Conservation (phyloP, 2,329 filamentous ascomycete species). For the Paecilomyces sp. region DNA sequence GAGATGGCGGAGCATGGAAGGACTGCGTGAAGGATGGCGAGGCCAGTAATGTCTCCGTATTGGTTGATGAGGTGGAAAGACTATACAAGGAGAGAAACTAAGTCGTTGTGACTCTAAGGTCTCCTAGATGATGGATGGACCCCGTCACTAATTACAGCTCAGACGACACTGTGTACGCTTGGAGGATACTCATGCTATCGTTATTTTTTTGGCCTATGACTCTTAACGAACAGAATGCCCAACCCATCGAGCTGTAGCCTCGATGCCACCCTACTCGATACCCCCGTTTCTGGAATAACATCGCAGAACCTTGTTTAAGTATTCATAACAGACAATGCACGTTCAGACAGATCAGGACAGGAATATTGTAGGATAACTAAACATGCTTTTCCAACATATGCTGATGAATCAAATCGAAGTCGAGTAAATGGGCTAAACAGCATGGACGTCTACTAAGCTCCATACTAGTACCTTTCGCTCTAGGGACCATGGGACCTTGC, state of each 20-base stretch:
- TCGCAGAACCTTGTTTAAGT: neutral
- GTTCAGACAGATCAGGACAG: neutral
- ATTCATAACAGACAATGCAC: neutral
- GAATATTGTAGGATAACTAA: neutral
- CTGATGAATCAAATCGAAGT: neutral
- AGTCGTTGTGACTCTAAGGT: slow-evolving; percentile 1
- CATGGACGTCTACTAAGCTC: too few species aligned
- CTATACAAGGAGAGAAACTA: slow-evolving; percentile 44
- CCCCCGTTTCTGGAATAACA: neutral
- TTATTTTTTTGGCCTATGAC: neutral
- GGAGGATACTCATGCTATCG: neutral
- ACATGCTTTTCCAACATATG: neutral
- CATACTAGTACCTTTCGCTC: neutral
- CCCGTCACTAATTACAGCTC: neutral
- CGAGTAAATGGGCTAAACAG: too few species aligned
- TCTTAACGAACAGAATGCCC: neutral
- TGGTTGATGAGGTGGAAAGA: slow-evolving; percentile 71
- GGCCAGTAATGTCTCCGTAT: slow-evolving; percentile 47
- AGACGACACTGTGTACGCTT: neutral
- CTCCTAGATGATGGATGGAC: neutral
- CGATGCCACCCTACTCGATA: neutral
- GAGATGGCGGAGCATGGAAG: slow-evolving; percentile 70
- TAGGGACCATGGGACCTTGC: neutral
- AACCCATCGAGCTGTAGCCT: neutral
- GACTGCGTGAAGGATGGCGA: slow-evolving; percentile 63